Percentiles rank a stretch among this genome's conserved stretches.
Evolutionary conservation across 805 yeast genomes (phyloP).

Genomic region (Nakazawaea laoshanensis): DNA sequence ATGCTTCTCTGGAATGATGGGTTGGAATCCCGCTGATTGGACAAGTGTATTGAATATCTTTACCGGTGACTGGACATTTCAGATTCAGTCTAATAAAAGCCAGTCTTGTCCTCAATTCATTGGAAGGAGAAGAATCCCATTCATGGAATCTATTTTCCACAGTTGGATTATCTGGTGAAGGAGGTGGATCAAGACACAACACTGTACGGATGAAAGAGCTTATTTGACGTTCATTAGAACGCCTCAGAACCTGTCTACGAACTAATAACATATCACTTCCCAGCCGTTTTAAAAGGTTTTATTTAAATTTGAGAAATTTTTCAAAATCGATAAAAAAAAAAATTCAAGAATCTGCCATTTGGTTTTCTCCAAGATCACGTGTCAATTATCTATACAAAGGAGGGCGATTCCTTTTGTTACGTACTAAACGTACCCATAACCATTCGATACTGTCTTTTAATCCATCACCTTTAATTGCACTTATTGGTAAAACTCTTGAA

Average conservation of each 20-base stretch:
- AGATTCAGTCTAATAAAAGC: slow-evolving; percentile 85
- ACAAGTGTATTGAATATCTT: slow-evolving; percentile 77
- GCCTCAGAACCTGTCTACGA: not conserved
- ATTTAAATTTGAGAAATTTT: too few relatives aligned
- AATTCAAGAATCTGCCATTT: too few relatives aligned
- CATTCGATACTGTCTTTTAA: slow-evolving; percentile 83
- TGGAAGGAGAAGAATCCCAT: slow-evolving; percentile 90
- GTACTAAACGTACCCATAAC: slow-evolving; percentile 64
- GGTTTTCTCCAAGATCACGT: too few relatives aligned
- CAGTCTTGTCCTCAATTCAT: slow-evolving; percentile 83
- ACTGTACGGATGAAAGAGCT: slow-evolving; percentile 27
- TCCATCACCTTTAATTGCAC: slow-evolving; percentile 81
- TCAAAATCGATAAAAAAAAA: too few relatives aligned
- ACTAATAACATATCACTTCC: not conserved
- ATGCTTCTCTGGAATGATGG: slow-evolving; percentile 83
- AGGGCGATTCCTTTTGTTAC: slow-evolving; percentile 54
- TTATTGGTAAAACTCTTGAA: slow-evolving; percentile 79
- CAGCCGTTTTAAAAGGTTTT: too few relatives aligned
- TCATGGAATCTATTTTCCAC: slow-evolving; percentile 67
- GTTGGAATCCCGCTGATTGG: slow-evolving; percentile 96
- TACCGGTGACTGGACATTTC: slow-evolving; percentile 81
- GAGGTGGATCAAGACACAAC: slow-evolving; percentile 47
- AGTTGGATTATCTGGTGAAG: slow-evolving; percentile 60
- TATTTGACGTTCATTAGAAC: slow-evolving; percentile 10
- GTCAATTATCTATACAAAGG: slow-evolving; percentile 38